Evolutionary conservation across 805 yeast species (phyloP), one percentile per base, ranked within the genome.

Genomic region (Saccharomycopsis fodiens): DNA sequence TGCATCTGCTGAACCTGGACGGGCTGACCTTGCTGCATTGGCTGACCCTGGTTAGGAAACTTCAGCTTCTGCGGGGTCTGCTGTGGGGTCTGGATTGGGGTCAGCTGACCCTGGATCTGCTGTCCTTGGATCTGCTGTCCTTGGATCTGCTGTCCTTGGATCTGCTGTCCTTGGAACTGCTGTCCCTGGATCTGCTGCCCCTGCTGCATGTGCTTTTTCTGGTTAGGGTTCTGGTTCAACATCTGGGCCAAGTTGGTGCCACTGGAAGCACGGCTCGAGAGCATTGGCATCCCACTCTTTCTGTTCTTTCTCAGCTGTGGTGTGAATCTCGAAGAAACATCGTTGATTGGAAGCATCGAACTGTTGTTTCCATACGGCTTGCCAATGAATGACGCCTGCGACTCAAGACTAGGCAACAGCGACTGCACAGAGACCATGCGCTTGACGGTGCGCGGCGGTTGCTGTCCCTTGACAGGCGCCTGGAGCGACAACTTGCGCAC

Each of bases 281-380:
- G 39, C 44, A 50, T 45, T 21, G 49, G 49, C 42, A 51, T 41
- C 17, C 55, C 52, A 19, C 73, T 68, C 49, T 66, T 68, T 51
- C 76, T 61, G 47, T 67, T 67, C 57, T 71, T 71, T 53, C 75
- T 60, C 3, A 70, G 64, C n/a, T 74, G 66, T 31, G 70, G 67
- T 46, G 46, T 48, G 36, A 50, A 47, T 29, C 51, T 36, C 3
- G 46, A 13, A 6, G 48, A 39, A 3, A 50, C 48, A 30, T 50
- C 53, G 15, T 63, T 64, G 47, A 64, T 65, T 16, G 56, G 62
- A 39, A 63, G 54, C 39, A 48, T 45, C 27, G 27, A 30, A 19
- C 42, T 38, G 39, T 42, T 42, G 20, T 37, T 41, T 27, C 51
- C 34, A 54, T 30, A 46, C 45, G 51, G 48, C 54, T 50, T 42